A percentile compares a stretch with the other conserved stretches of the same genome.
Conservation (phyloP, 176 grass and related monocot species). For the Elaeis guineensis region DNA sequence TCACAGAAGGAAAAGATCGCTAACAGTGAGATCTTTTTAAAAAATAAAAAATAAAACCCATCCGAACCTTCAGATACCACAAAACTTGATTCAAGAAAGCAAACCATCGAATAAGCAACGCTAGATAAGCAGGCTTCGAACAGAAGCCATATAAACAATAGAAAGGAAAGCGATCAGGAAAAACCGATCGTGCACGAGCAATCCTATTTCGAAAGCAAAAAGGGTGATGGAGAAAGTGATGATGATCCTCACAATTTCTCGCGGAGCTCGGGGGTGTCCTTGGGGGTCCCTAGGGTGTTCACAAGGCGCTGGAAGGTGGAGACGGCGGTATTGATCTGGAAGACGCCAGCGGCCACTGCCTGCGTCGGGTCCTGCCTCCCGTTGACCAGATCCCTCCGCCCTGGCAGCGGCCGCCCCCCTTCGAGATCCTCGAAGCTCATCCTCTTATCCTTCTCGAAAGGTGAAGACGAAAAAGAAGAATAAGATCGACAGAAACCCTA, state of each 20-base stretch:
- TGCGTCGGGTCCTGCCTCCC: slow-evolving; percentile 22
- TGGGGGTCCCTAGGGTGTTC: slow-evolving; percentile 61
- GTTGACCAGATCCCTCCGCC: slow-evolving; percentile 6
- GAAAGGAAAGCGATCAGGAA: too few relatives aligned
- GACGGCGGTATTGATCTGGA: slow-evolving; percentile 65
- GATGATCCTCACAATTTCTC: slow-evolving; percentile 33
- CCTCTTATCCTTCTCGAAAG: not conserved
- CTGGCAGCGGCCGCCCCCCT: slow-evolving; percentile 20
- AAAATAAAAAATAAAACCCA: too few relatives aligned
- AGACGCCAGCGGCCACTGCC: slow-evolving; percentile 42
- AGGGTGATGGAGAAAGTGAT: not conserved
- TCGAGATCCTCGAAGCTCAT: slow-evolving; percentile 92
- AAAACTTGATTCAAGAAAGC: too few relatives aligned
- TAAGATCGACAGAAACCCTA: too few relatives aligned
- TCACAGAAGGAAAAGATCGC: too few relatives aligned
- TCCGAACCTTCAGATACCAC: too few relatives aligned
- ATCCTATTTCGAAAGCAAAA: not conserved
- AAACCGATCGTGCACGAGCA: too few relatives aligned
- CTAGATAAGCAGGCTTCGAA: too few relatives aligned
- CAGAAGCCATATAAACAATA: too few relatives aligned
- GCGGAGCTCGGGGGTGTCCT: slow-evolving; percentile 38
- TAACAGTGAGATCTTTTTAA: too few relatives aligned
- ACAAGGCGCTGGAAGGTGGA: slow-evolving; percentile 39
- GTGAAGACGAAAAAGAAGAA: too few relatives aligned
- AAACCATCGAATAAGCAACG: too few relatives aligned